phyloP scores from a whole-genome alignment of 1,139 yeast genomes.

The Geotrichum candidum region DNA sequence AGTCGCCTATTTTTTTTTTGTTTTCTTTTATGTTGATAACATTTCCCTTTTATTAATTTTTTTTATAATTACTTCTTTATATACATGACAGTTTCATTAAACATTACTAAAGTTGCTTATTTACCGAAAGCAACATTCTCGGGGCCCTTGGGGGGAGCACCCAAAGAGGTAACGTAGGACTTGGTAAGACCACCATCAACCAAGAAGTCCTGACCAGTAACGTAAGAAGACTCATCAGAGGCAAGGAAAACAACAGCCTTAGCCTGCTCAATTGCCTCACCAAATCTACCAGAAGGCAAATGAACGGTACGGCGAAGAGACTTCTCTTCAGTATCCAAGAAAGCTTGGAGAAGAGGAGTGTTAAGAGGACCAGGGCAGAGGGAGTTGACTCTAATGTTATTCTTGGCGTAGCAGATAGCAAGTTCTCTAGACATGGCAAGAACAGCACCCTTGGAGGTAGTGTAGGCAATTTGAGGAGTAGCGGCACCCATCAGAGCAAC shows the following conservation, averaged over 20 bases:
- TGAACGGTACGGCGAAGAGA: slow-evolving; percentile 45
- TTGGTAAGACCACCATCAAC: slow-evolving; percentile 71
- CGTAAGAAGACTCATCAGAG: slow-evolving; percentile 69
- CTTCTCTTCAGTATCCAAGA: slow-evolving; percentile 37
- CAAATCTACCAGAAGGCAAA: slow-evolving; percentile 49
- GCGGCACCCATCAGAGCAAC: slow-evolving; percentile 48
- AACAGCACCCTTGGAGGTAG: slow-evolving; percentile 40
- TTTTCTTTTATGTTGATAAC: too few species aligned
- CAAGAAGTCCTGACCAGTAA: slow-evolving; percentile 75
- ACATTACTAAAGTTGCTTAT: slow-evolving; percentile 12
- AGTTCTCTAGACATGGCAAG: slow-evolving; percentile 50
- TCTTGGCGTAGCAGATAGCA: slow-evolving; percentile 64
- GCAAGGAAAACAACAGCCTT: slow-evolving; percentile 79
- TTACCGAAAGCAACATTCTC: slow-evolving; percentile 31
- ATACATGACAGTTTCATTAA: not conserved
- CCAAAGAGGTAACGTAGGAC: slow-evolving; percentile 32
- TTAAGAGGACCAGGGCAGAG: slow-evolving; percentile 61
- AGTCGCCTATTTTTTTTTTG: too few species aligned
- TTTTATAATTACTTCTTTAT: not conserved
- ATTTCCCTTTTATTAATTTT: not conserved
- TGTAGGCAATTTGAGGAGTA: slow-evolving; percentile 37
- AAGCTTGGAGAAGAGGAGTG: slow-evolving; percentile 54
- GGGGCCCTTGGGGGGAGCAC: slow-evolving; percentile 28
- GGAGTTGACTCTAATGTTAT: slow-evolving; percentile 60
- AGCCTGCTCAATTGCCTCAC: slow-evolving; percentile 65